Base-by-base conservation (phyloP, 805 yeast genomes). In the Kregervanrija fluxuum region DNA sequence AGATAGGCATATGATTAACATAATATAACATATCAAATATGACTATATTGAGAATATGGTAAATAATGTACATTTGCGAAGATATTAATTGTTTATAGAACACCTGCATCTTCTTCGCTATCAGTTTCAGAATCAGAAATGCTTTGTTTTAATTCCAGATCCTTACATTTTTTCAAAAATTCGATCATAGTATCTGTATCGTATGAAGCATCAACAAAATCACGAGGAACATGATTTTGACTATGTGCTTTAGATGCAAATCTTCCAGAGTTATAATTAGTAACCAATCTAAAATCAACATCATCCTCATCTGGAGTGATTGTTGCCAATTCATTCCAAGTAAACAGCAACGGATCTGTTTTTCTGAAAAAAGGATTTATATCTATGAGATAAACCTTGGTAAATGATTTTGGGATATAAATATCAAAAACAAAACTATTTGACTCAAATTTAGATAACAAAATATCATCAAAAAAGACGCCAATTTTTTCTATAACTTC, bases 221-320 rank as follows among this genome's bases (percentile, higher is more conserved):
- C 99, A 42, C 75, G 71, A 0, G 99, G 99, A 2, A 93, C 96
- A 56, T 86, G 90, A 60, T 82, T 87, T 54, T 91, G 95, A 2
- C 95, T 78, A 57, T 87, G 91, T 41, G 87, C 95, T 51, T 84
- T 86, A 0, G 79, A 65, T 0, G 87, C 82, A 67, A 89, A 89
- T 30, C 91, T 69, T 0, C 88, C 85, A 6, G 85, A 67, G 49
- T 88, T 85, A 15, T 77, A 77, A 52, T 79, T 75, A 1, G 79
- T 73, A 4, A 91, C 80, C 11, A 91, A 61, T 30, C 98, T 67
- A 15, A 91, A 59, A 3, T 57, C 62, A 42, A 65, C 71, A 31
- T 63, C 66, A 42, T 65, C 71, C 28, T 62, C 65, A 11, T 45
- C 56, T 22, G 38, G 60, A 46, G 55, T 59, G 52, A 59, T 54